A percentile compares a stretch with the other conserved stretches of the same genome.
These are phyloP conservation scores for Chalciporus piperatus DNA, from an alignment of 768 basidiomycete species.

Conservation along the genomic window DNA sequence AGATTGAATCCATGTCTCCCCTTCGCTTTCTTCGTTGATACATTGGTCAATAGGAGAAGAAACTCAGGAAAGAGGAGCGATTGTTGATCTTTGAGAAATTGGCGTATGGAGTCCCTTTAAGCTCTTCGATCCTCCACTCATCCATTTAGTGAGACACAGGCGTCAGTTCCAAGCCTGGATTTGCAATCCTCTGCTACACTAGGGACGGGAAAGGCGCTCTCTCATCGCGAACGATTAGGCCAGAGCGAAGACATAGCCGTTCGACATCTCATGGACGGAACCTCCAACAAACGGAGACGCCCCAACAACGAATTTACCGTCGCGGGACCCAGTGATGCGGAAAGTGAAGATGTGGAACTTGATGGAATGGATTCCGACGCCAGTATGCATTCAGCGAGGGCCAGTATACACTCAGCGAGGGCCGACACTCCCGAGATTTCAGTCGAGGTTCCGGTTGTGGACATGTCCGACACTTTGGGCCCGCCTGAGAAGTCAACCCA, in stretches of 20 bases:
- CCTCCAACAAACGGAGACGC: constrained; percentile 48
- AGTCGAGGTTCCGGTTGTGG: constrained; percentile 13
- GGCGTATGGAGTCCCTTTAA: constrained; percentile 47
- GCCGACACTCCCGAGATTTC: background rate
- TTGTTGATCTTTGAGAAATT: constrained; percentile 74
- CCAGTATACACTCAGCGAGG: constrained; percentile 10
- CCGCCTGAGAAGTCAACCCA: constrained; percentile 12
- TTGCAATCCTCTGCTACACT: constrained; percentile 82
- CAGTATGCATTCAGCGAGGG: constrained; percentile 9
- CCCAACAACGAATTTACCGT: constrained; percentile 28
- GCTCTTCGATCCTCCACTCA: constrained; percentile 8
- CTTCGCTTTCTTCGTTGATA: background rate
- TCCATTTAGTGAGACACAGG: constrained; percentile 67
- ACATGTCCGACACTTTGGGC: constrained; percentile 10
- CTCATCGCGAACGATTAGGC: constrained; percentile 59
- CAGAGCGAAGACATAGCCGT: constrained; percentile 59
- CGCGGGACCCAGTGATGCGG: constrained; percentile 17
- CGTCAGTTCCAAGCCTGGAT: constrained; percentile 54
- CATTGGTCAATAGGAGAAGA: constrained; percentile 64
- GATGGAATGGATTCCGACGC: constrained; percentile 28
- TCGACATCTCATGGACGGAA: constrained; percentile 49
- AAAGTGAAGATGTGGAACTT: constrained; percentile 35
- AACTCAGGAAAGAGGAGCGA: constrained; percentile 88
- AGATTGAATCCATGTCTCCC: constrained; percentile 22
- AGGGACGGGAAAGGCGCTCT: constrained; percentile 65